Base-by-base conservation (phyloP, 1,284 basidiomycete genomes). In the Apiotrichum laibachii region DNA sequence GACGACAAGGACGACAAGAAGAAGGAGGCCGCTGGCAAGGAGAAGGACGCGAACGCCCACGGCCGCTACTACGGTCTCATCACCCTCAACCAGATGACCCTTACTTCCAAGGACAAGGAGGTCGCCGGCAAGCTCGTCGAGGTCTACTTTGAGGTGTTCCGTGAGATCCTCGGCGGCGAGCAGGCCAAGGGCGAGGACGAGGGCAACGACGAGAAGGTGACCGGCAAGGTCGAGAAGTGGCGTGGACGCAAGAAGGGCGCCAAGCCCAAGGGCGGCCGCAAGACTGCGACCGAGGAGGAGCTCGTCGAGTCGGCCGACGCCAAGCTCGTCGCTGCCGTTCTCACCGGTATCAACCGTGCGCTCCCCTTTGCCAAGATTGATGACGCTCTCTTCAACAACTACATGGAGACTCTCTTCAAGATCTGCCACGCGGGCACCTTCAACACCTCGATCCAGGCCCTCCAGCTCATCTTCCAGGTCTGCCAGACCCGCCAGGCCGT, bases 321-420 rank as follows among this genome's bases (percentile, higher is more conserved):
- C 53, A 90, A 88, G 76, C 81, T 98, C 55, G 84, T 96, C 42
- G 90, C 92, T 18, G 95, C 94, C 1, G 87, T 98, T 43, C 80
- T 99, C 57, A 93, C 92, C 0, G 95, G 96, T 55, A 88, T 99
- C 48, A 97, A 98, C 72, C 90, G 96, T 33, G 93, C 95, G 1
- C 80, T 98, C 57, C 96, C 96, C 0, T 99, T 92, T 72, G 91
- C 92, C 13, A 88, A 88, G 69, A 82, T 84, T 37, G 82, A 84
- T 49, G 80, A 82, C 31, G 88, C 69, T 77, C 85, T 71, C 82
- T 87, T 98, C 67, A 85, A 88, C 67, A 85, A 87, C 63, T 93
- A 97, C 71, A 88, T 98, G 72, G 88, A 93, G 73, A 95, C 92
- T 0, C 85, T 98, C 26, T 99, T 98, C 84, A 85, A 89, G 57